Conservation (phyloP, 306 rosid genomes). For the Dalbergia cochinchinensis region DNA sequence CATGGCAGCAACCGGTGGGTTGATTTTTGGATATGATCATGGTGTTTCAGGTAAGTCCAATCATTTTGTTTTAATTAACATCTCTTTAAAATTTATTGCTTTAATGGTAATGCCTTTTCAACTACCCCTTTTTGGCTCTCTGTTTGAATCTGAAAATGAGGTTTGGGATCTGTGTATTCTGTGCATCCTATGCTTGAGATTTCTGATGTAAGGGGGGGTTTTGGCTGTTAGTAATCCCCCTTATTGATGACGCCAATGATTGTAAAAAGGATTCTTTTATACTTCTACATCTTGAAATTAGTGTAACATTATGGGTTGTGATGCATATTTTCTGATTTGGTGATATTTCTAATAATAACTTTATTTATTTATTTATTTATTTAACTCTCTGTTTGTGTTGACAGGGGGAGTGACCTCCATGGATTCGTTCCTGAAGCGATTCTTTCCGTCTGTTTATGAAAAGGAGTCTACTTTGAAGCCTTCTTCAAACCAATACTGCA, state of each 20-base stretch:
- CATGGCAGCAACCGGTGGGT: slow-evolving; percentile 74
- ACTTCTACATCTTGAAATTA: neutral
- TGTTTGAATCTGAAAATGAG: slow-evolving; percentile 24
- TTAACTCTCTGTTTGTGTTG: neutral
- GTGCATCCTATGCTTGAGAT: neutral
- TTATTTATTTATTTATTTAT: too few relatives aligned
- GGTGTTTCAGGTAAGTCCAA: slow-evolving; percentile 74
- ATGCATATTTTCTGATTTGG: slow-evolving; percentile 18
- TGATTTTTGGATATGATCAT: slow-evolving; percentile 87
- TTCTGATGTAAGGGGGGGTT: neutral
- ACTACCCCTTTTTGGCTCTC: neutral
- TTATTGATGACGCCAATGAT: neutral
- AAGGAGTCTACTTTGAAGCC: slow-evolving; percentile 44
- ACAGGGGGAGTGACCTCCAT: slow-evolving; percentile 88
- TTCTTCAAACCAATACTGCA: slow-evolving; percentile 71
- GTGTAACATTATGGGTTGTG: neutral
- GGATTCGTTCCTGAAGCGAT: slow-evolving; percentile 65
- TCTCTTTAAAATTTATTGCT: neutral
- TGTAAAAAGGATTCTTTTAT: neutral
- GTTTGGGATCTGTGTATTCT: slow-evolving; percentile 11
- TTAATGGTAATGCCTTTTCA: neutral
- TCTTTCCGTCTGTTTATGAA: slow-evolving; percentile 71
- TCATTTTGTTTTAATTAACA: neutral
- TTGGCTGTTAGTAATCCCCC: neutral
- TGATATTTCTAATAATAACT: neutral